These are phyloP conservation scores for Scytalidium sp. DNA, from an alignment of 2,329 filamentous ascomycete genomes.

Conservation along the genomic window DNA sequence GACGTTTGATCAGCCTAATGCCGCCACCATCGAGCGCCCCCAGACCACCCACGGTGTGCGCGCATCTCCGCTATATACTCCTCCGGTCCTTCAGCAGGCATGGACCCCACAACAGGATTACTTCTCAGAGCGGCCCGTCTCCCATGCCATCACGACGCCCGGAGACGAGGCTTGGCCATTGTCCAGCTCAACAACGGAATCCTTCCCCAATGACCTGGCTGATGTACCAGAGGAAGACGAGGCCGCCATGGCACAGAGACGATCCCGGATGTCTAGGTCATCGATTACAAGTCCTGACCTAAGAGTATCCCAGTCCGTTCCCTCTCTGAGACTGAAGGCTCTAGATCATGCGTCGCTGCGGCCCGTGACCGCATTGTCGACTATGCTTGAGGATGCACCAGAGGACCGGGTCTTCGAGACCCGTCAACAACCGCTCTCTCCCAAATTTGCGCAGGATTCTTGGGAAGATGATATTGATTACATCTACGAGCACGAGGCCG, in stretches of 20 bases:
- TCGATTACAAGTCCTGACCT: constrained; percentile 22
- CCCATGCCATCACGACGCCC: constrained; percentile 41
- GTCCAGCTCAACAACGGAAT: constrained; percentile 17
- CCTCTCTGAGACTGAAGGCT: constrained; percentile 34
- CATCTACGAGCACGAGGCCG: constrained; percentile 66
- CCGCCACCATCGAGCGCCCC: constrained; percentile 38
- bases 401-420: not conserved
- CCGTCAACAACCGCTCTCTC: constrained; percentile 9
- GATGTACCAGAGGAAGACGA: constrained; percentile 65
- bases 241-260: constrained; percentile 23
- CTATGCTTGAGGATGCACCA: constrained; percentile 12
- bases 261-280: constrained; percentile 13
- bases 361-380: constrained; percentile 13
- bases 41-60: constrained; percentile 43
- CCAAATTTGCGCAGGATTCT: constrained; percentile 30
- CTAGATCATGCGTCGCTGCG: constrained; percentile 34
- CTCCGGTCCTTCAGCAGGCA: constrained; percentile 15
- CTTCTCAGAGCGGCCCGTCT: constrained; percentile 17
- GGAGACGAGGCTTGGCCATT: constrained; percentile 45
- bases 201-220: constrained; percentile 38
- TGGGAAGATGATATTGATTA: constrained; percentile 72
- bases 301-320: constrained; percentile 25
- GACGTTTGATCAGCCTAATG: constrained; percentile 36
- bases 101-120: constrained; percentile 23
- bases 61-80: constrained; percentile 34